Base-by-base conservation (phyloP, 148 eudicot species). In the Vaccinium macrocarpon region DNA sequence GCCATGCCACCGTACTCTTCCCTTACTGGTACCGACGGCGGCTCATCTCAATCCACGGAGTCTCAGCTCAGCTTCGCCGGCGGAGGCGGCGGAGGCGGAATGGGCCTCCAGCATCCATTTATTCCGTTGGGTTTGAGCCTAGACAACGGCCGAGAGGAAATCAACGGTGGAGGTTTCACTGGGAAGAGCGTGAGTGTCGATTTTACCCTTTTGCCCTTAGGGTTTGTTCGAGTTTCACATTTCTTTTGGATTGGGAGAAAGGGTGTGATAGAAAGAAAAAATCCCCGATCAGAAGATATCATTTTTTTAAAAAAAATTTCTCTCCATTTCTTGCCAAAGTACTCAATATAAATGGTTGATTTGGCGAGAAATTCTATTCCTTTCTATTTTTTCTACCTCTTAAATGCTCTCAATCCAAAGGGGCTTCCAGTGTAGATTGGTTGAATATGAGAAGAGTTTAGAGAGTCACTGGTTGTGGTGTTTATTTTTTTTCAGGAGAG, bases 91-190 rank as follows among this genome's bases (percentile, higher is more conserved):
- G 35, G 35, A 53, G 52, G 50, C 19, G 52, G 71, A 42, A 38
- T 62, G 8, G 84, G 84, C 35, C 68, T 64, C 66, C 86, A 89
- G 73, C 85, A 66, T 51, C 83, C 87, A n/a, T 79, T 88, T 82
- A 85, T 86, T 62, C 64, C 64, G 0, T 19, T 57, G 64, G 23
- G 64, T 57, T 57, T 57, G 38, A 88, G 92, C 89, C 73, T 90
- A 35, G 92, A 86, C 82, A 88, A 85, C 82, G 86, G 89, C 64
- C 77, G 83, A 1, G 86, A 87, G 62, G 82, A 82, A n/a, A 82
- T 85, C 48, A 66, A 81, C 15, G 57, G 84, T 18, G 89, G 84
- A 50, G 76, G 64, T 49, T 83, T 68, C 61, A 19, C 80, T 2
- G 83, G 52, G 29, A 85, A 81, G 83, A 68, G 59, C 14, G 88